These are phyloP conservation scores for Kregervanrija pseudodelftensis DNA, from an alignment of 805 yeast species.

Conservation along the genomic window DNA sequence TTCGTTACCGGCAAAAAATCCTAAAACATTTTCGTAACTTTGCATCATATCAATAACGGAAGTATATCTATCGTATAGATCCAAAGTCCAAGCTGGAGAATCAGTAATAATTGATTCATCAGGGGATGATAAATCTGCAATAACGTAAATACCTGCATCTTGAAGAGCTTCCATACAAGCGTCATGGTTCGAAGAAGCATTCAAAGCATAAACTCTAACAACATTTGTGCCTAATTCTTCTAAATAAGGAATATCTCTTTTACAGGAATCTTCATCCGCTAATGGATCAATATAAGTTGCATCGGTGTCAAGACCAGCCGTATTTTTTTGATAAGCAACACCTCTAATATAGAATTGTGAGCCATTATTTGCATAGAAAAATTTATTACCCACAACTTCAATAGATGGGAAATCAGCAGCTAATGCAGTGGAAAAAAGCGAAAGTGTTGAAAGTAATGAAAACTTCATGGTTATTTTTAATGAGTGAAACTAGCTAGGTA, in stretches of 20 bases:
- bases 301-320: slow-evolving; percentile 33
- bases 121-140: slow-evolving; percentile 89
- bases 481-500: too few relatives aligned
- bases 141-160: slow-evolving; percentile 85
- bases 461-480: background rate
- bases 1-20: slow-evolving; percentile 97
- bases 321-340: slow-evolving; percentile 76
- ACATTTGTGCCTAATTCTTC: slow-evolving; percentile 64
- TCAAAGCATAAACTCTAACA: slow-evolving; percentile 80
- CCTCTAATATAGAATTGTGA: slow-evolving; percentile 85
- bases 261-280: slow-evolving; percentile 60
- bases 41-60: slow-evolving; percentile 75
- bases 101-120: slow-evolving; percentile 67
- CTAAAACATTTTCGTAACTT: slow-evolving; percentile 73
- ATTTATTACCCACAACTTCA: slow-evolving; percentile 65
- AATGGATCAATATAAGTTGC: slow-evolving; percentile 62
- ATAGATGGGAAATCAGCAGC: slow-evolving; percentile 39
- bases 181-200: slow-evolving; percentile 65
- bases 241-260: slow-evolving; percentile 78
- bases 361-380: slow-evolving; percentile 65
- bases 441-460: slow-evolving; percentile 11
- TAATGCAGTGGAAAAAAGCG: slow-evolving; percentile 6
- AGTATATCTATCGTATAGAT: slow-evolving; percentile 68
- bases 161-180: slow-evolving; percentile 67
- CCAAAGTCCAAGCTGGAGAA: slow-evolving; percentile 71